phyloP scores from a whole-genome alignment of 1,284 basidiomycete species.

The Calocybe gambosa region DNA sequence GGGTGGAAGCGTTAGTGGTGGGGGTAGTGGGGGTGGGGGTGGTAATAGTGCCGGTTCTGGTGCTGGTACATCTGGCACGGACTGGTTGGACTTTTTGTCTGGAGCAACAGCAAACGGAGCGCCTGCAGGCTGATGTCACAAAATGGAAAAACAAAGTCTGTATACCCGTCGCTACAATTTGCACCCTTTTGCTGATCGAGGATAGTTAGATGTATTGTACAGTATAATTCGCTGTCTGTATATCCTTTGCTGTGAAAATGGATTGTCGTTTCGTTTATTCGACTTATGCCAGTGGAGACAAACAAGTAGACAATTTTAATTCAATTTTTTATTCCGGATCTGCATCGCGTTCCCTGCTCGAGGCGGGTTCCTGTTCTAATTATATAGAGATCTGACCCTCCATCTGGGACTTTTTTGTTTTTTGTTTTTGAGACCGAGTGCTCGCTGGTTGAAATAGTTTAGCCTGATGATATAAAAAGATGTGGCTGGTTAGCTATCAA shows the following conservation, averaged over 20 bases:
- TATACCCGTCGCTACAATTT: not conserved
- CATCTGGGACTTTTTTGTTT: no score
- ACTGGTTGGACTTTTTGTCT: slow-evolving; percentile 13
- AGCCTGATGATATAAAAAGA: no score
- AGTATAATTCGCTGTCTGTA: not conserved
- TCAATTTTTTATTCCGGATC: no score
- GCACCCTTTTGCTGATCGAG: not conserved
- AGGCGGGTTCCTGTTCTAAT: no score
- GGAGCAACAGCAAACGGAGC: not conserved
- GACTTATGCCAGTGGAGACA: no score
- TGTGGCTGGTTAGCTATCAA: no score
- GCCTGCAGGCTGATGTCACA: not conserved
- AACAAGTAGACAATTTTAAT: no score
- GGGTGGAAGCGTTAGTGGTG: slow-evolving; percentile 3
- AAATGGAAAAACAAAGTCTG: not conserved
- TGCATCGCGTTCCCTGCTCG: no score
- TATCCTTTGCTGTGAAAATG: not conserved
- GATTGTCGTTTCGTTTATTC: no score
- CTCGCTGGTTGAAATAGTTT: no score
- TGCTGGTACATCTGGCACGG: slow-evolving; percentile 2
- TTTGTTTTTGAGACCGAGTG: no score
- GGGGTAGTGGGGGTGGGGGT: slow-evolving; percentile 2
- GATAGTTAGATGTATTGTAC: not conserved
- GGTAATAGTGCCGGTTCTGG: not conserved
- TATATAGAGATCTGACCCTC: no score